A percentile compares a stretch with the other conserved stretches of the same genome.
Evolutionary conservation across 1,139 yeast species (phyloP).

Genomic region (Nakaseomyces sp.): DNA sequence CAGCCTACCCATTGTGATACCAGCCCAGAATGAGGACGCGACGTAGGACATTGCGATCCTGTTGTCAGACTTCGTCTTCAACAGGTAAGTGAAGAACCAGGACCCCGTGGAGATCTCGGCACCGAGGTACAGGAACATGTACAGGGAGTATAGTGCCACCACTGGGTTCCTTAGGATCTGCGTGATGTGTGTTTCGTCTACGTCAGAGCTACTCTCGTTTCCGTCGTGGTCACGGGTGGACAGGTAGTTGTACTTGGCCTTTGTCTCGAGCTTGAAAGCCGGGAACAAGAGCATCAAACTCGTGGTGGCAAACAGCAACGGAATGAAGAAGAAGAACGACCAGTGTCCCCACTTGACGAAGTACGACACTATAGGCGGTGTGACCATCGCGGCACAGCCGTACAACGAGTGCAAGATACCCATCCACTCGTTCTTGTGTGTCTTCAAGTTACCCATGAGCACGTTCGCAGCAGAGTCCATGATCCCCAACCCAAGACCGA

Average conservation of each 20-base stretch:
- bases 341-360: conserved; percentile 32
- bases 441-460: conserved; percentile 48
- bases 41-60: conserved; percentile 47
- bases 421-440: conserved; percentile 49
- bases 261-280: conserved; percentile 48
- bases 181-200: conserved; percentile 20
- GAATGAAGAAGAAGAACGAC: conserved; percentile 27
- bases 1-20: conserved; percentile 55
- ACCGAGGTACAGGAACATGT: conserved; percentile 55
- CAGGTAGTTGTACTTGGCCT: conserved; percentile 42
- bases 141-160: conserved; percentile 41
- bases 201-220: conserved; percentile 17
- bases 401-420: conserved; percentile 62
- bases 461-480: conserved; percentile 54
- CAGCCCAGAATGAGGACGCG: conserved; percentile 59
- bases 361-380: conserved; percentile 51
- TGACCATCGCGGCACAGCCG: conserved; percentile 59
- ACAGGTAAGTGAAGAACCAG: conserved; percentile 54
- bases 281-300: conserved; percentile 19
- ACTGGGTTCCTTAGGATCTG: conserved; percentile 38
- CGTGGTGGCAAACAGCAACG: conserved; percentile 17
- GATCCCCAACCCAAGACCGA: conserved; percentile 54
- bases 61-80: conserved; percentile 40
- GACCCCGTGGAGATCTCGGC: conserved; percentile 62
- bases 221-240: conserved; percentile 23